These are phyloP conservation scores for Atractiella rhizophila DNA, from an alignment of 768 basidiomycete species.

Conservation along the genomic window DNA sequence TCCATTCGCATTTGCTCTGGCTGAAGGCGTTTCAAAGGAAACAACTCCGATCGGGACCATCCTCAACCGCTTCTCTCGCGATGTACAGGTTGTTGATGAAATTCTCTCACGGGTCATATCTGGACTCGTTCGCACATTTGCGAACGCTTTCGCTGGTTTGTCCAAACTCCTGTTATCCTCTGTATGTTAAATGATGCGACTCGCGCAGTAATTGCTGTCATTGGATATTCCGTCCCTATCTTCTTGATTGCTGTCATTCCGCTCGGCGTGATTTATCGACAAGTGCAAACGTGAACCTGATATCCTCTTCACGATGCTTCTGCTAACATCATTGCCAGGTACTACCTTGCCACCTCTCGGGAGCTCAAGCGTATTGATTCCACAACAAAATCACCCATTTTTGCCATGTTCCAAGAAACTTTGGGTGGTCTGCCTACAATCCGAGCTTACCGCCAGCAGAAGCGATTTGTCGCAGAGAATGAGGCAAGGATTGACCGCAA, in stretches of 20 bases:
- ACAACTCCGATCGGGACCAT: too few species aligned
- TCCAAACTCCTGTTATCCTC: slow-evolving; percentile 27
- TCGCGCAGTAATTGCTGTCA: slow-evolving; percentile 14
- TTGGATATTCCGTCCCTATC: slow-evolving; percentile 20
- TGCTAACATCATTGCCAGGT: slow-evolving; percentile 27
- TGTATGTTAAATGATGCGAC: neutral
- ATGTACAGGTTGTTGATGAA: slow-evolving; percentile 43
- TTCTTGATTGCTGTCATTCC: slow-evolving; percentile 63
- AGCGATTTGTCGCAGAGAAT: slow-evolving; percentile 40
- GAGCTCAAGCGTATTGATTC: slow-evolving; percentile 73
- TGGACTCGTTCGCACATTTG: slow-evolving; percentile 7
- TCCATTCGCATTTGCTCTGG: too few species aligned
- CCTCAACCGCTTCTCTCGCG: slow-evolving; percentile 71
- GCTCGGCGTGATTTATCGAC: slow-evolving; percentile 48
- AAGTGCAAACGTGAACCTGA: too few species aligned
- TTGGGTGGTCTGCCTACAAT: slow-evolving; percentile 51
- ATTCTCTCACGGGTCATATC: slow-evolving; percentile 32
- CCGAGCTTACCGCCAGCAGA: slow-evolving; percentile 48
- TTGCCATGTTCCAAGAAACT: slow-evolving; percentile 31
- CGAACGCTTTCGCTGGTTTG: slow-evolving; percentile 39
- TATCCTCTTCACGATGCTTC: too few species aligned
- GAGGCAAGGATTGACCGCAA: slow-evolving; percentile 21
- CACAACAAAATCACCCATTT: slow-evolving; percentile 70
- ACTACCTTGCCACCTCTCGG: slow-evolving; percentile 63
- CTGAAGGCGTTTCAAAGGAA: too few species aligned